Percentiles rank a stretch among this genome's conserved stretches.
These are phyloP conservation scores for Myrica gale DNA, from an alignment of 306 rosid genomes.

Conservation along the genomic window DNA sequence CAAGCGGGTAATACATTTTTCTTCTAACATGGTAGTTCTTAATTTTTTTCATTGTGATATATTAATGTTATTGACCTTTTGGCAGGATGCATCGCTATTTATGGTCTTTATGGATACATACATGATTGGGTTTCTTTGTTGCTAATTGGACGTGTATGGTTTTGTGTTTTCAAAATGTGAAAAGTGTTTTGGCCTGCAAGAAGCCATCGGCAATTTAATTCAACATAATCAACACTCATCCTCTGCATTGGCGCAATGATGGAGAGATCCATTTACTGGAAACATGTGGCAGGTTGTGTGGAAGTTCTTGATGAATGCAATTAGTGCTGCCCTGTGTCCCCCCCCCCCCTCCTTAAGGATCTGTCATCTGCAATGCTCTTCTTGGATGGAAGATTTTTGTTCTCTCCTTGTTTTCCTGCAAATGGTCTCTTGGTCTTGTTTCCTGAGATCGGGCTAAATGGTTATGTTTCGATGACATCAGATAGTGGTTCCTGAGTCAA, in stretches of 20 bases:
- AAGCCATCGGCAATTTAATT: constrained; percentile 39
- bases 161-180: constrained; percentile 44
- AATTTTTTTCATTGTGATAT: constrained; percentile 39
- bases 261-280: constrained; percentile 27
- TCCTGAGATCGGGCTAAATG: constrained; percentile 40
- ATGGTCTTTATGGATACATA: constrained; percentile 79
- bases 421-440: constrained; percentile 42
- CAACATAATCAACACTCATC: constrained; percentile 26
- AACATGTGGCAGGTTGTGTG: constrained; percentile 44
- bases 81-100: constrained; percentile 87
- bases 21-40: constrained; percentile 38
- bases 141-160: constrained; percentile 72
- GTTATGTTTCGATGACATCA: constrained; percentile 14
- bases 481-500: constrained; percentile 20
- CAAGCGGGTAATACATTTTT: constrained; percentile 66
- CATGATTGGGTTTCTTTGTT: constrained; percentile 80
- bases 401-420: constrained; percentile 28
- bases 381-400: constrained; percentile 33
- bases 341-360: constrained; percentile 23
- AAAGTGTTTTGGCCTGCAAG: constrained; percentile 47
- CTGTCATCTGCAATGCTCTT: constrained; percentile 19
- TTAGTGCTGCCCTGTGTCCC: constrained; percentile 24
- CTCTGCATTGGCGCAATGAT: constrained; percentile 35
- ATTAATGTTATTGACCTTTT: constrained; percentile 80
- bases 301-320: constrained; percentile 41